These are phyloP conservation scores for Iberis pinnata DNA, from an alignment of 345 rosid genomes.

Conservation along the genomic window DNA sequence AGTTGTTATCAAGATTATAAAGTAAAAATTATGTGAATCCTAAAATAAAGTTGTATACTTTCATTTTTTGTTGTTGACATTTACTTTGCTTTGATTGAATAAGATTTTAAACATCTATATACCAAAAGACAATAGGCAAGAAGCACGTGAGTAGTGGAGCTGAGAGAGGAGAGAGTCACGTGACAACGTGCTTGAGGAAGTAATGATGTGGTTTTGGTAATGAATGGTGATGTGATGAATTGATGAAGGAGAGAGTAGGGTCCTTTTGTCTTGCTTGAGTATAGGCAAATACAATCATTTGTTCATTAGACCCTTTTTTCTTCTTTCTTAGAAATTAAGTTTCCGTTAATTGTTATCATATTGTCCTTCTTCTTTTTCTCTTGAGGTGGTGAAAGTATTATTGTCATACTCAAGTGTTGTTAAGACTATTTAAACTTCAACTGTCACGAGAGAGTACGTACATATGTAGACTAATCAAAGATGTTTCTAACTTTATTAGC, in stretches of 20 bases:
- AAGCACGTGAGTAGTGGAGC: slow-evolving; percentile 15
- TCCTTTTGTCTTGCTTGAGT: slow-evolving; percentile 28
- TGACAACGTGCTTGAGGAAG: slow-evolving; percentile 23
- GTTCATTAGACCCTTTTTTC: slow-evolving; percentile 10
- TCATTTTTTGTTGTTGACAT: slow-evolving; percentile 5
- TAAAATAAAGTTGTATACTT: too few relatives aligned
- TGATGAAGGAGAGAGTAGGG: too few relatives aligned
- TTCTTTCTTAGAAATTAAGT: slow-evolving; percentile 27
- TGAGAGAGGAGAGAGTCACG: slow-evolving; percentile 28
- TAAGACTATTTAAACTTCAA: too few relatives aligned
- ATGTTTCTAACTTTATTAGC: too few relatives aligned
- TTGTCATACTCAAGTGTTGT: neutral
- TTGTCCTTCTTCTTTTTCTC: slow-evolving; percentile 6
- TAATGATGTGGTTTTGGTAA: too few relatives aligned
- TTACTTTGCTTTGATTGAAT: neutral
- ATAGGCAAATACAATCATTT: slow-evolving; percentile 26
- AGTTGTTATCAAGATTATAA: too few relatives aligned
- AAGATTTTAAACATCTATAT: too few relatives aligned
- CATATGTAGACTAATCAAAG: too few relatives aligned
- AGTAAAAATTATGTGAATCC: too few relatives aligned
- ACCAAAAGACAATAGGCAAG: slow-evolving; percentile 9
- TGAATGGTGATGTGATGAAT: neutral
- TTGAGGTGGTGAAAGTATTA: neutral
- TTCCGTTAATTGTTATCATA: slow-evolving; percentile 11
- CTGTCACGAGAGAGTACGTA: too few relatives aligned